Evolutionary conservation across 1,139 yeast species (phyloP).

Genomic region (Lodderomyces oxycetoniae): DNA sequence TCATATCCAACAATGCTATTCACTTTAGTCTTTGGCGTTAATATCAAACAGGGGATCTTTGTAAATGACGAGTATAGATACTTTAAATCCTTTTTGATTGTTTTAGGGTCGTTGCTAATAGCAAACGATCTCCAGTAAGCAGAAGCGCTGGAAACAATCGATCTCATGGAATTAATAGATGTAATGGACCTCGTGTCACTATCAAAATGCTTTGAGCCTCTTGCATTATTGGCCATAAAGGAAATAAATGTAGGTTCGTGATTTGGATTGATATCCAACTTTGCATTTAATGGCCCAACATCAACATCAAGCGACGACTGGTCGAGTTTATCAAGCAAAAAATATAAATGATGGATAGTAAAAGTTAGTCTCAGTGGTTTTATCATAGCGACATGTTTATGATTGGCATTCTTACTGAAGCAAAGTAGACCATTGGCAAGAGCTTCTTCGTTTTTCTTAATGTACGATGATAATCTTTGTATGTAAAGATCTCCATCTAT

Average conservation of each 20-base stretch:
- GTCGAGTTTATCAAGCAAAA: constrained; percentile 54
- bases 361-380: constrained; percentile 52
- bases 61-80: constrained; percentile 64
- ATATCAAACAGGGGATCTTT: constrained; percentile 57
- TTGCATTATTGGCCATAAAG: constrained; percentile 48
- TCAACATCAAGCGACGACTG: constrained; percentile 48
- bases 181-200: constrained; percentile 59
- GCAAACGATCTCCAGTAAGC: constrained; percentile 40
- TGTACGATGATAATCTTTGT: constrained; percentile 38
- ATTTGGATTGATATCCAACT: constrained; percentile 51
- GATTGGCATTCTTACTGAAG: constrained; percentile 31
- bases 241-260: constrained; percentile 53
- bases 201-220: constrained; percentile 39
- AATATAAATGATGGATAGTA: constrained; percentile 61
- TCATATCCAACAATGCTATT: constrained; percentile 56
- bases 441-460: constrained; percentile 41
- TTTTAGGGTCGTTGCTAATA: constrained; percentile 39
- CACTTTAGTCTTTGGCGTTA: constrained; percentile 56
- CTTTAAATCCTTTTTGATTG: constrained; percentile 45
- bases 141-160: constrained; percentile 46
- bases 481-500: constrained; percentile 43
- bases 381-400: constrained; percentile 17
- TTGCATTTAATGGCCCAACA: constrained; percentile 60
- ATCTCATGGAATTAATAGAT: constrained; percentile 59
- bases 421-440: constrained; percentile 44